Percentiles rank a stretch among this genome's conserved stretches.
These are phyloP conservation scores for Lolium multiflorum DNA, from an alignment of 176 grass and related monocot genomes.

Conservation along the genomic window DNA sequence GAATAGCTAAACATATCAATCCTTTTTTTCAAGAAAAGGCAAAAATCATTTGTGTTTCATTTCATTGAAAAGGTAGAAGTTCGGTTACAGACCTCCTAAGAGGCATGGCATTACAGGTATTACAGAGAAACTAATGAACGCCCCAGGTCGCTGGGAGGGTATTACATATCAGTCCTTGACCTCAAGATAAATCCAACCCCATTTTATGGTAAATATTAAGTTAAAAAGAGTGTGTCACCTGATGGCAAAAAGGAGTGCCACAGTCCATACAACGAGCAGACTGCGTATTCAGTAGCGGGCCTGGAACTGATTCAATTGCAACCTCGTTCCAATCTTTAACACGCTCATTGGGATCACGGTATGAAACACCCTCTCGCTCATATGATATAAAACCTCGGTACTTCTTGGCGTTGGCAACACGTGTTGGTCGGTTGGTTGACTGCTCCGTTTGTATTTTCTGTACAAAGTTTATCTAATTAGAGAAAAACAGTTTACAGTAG, in stretches of 20 bases:
- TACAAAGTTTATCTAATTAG: slow-evolving; percentile 43
- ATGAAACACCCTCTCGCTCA: slow-evolving; percentile 82
- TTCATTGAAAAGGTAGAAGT: no score
- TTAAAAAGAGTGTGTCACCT: slow-evolving; percentile 55
- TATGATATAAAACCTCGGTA: slow-evolving; percentile 88
- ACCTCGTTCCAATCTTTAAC: slow-evolving; percentile 94
- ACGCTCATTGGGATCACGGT: slow-evolving; percentile 75
- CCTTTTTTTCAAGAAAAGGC: no score
- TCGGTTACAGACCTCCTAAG: no score
- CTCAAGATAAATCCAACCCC: background rate
- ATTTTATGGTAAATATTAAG: background rate
- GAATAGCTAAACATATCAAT: slow-evolving; percentile 31
- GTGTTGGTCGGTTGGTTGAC: slow-evolving; percentile 61
- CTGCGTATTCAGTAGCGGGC: slow-evolving; percentile 84
- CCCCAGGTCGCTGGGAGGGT: no score
- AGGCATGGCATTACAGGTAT: no score
- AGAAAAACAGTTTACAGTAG: slow-evolving; percentile 17
- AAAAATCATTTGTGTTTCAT: no score
- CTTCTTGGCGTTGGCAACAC: slow-evolving; percentile 69
- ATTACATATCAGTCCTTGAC: slow-evolving; percentile 5
- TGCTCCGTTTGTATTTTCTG: slow-evolving; percentile 52
- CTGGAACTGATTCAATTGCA: slow-evolving; percentile 85
- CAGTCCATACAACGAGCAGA: slow-evolving; percentile 99
- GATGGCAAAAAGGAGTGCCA: slow-evolving; percentile 99
- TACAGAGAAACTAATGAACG: no score